Conservation (phyloP, 2,329 filamentous ascomycete genomes). For the Colletotrichum euphorbiae region DNA sequence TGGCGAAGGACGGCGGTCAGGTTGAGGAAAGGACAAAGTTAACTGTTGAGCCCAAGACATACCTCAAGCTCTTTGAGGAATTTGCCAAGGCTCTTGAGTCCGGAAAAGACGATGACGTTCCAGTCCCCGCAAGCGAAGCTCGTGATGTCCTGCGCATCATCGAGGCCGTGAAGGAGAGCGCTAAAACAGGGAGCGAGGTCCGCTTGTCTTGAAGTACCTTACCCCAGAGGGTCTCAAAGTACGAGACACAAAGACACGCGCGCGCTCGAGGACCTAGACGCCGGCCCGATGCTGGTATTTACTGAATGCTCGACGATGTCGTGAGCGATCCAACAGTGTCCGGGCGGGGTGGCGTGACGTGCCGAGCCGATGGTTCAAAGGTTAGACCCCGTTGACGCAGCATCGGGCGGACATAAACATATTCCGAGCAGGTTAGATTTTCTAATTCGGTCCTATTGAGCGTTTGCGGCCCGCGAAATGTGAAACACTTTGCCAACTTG, state of each 20-base stretch:
- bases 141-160: conserved; percentile 65
- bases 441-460: neutral
- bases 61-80: conserved; percentile 73
- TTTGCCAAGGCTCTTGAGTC: conserved; percentile 60
- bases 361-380: conserved; percentile 14
- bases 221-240: neutral
- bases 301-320: neutral
- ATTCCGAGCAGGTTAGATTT: too few relatives aligned
- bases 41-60: conserved; percentile 74
- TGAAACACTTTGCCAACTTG: neutral
- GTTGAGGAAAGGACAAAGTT: conserved; percentile 63
- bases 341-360: conserved; percentile 3
- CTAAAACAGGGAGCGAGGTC: conserved; percentile 59
- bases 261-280: neutral
- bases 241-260: neutral
- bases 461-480: neutral
- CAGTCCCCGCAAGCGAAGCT: conserved; percentile 64
- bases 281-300: accelerated
- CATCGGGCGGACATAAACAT: neutral
- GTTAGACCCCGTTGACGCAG: conserved; percentile 19
- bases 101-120: conserved; percentile 62
- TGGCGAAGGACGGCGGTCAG: conserved; percentile 63
- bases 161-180: conserved; percentile 64
- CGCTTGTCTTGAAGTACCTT: conserved; percentile 44
- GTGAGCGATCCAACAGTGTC: neutral